Evolutionary conservation across 106 monocot genomes (phyloP).

Genomic region (Phalaenopsis aphrodite): DNA sequence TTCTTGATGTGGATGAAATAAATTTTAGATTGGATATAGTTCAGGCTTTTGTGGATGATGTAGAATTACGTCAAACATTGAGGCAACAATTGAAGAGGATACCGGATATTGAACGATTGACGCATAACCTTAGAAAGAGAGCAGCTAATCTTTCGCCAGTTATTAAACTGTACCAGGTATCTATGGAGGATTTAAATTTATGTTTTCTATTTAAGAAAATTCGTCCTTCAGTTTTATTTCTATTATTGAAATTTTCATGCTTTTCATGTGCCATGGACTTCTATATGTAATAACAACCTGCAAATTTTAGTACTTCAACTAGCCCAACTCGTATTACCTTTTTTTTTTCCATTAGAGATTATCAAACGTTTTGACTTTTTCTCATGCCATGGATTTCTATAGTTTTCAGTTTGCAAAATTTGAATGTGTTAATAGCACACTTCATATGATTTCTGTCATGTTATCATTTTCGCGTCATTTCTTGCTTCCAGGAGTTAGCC

Average conservation of each 20-base stretch:
- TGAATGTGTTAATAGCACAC: background rate
- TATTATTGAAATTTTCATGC: background rate
- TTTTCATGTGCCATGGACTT: background rate
- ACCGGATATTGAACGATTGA: slow-evolving; percentile 79
- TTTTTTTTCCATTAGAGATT: background rate
- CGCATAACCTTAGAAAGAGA: slow-evolving; percentile 54
- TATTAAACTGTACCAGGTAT: slow-evolving; percentile 93
- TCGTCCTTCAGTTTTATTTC: background rate
- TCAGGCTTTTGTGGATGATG: slow-evolving; percentile 87
- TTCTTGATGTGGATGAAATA: slow-evolving; percentile 70
- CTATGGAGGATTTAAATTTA: background rate
- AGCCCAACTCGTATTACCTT: too few species aligned
- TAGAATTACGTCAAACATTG: slow-evolving; percentile 70
- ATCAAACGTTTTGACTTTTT: background rate
- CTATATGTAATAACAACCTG: background rate
- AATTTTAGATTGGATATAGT: slow-evolving; percentile 81
- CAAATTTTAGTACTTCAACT: background rate
- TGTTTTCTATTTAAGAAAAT: background rate
- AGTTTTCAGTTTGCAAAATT: background rate
- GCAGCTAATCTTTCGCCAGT: slow-evolving; percentile 73
- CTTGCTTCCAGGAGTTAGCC: background rate
- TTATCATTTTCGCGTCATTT: background rate
- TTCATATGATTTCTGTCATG: background rate
- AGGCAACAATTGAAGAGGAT: slow-evolving; percentile 81
- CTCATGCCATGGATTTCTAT: background rate